Evolutionary conservation across 176 grass and related monocot species (phyloP).

Genomic region (Tillandsia fasciculata): DNA sequence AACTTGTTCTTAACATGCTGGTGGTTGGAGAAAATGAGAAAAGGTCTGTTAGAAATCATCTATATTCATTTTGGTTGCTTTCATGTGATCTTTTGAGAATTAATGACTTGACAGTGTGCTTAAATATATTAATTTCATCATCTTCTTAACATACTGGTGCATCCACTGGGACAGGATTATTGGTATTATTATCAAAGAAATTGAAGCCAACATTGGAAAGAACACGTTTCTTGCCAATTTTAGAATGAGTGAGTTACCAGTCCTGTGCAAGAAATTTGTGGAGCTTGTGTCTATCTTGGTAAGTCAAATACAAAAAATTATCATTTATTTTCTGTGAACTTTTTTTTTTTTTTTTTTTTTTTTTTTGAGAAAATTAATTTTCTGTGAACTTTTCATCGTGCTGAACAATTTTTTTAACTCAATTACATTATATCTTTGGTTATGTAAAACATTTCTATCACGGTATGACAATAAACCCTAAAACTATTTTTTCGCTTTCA

Average conservation of each 20-base stretch:
- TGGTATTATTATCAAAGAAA: conserved; percentile 87
- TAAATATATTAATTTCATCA: too few relatives aligned
- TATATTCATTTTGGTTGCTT: conserved; percentile 1
- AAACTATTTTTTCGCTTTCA: conserved; percentile 13
- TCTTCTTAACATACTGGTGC: conserved; percentile 20
- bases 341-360: not conserved
- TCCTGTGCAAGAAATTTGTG: conserved; percentile 84
- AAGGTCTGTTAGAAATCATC: conserved; percentile 33
- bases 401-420: not conserved
- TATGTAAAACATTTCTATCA: not conserved
- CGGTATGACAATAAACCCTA: conserved; percentile 14
- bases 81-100: not conserved
- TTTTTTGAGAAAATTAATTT: not conserved
- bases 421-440: not conserved
- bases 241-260: conserved; percentile 75
- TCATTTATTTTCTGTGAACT: conserved; percentile 3
- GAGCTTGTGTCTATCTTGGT: conserved; percentile 88
- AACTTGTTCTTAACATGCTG: conserved; percentile 84
- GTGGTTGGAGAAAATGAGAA: conserved; percentile 94
- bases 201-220: conserved; percentile 76
- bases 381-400: not conserved
- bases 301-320: conserved; percentile 20
- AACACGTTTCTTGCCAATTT: conserved; percentile 93
- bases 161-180: conserved; percentile 66
- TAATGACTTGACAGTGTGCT: not conserved